Conservation (phyloP, 2,329 filamentous ascomycete genomes). For the Neobulgaria alba region DNA sequence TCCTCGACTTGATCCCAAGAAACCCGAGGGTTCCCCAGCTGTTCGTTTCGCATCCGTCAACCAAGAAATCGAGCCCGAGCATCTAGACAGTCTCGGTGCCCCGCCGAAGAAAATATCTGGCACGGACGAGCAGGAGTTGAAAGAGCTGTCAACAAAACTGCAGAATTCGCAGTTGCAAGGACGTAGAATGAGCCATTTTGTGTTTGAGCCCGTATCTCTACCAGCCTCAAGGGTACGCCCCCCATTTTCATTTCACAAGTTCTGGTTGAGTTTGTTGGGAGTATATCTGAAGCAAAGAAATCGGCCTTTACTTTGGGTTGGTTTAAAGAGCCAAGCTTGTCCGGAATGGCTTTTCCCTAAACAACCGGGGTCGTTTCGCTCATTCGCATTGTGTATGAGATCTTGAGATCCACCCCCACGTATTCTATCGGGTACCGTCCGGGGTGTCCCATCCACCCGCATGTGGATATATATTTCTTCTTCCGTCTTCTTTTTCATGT, state of each 20-base stretch:
- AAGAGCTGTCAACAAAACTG: slow-evolving; percentile 56
- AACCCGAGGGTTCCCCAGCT: slow-evolving; percentile 32
- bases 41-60: slow-evolving; percentile 67
- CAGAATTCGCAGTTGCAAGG: slow-evolving; percentile 73
- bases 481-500: slow-evolving; percentile 7
- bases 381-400: slow-evolving; percentile 11
- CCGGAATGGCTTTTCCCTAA: slow-evolving; percentile 6
- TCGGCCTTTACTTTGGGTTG: too few species aligned
- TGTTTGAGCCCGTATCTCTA: slow-evolving; percentile 84
- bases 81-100: slow-evolving; percentile 19
- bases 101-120: slow-evolving; percentile 14
- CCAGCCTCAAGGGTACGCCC: slow-evolving; percentile 70
- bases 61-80: slow-evolving; percentile 55
- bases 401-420: slow-evolving; percentile 20
- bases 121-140: slow-evolving; percentile 18
- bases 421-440: slow-evolving; percentile 9
- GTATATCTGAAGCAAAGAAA: too few species aligned
- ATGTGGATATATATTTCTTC: slow-evolving; percentile 11
- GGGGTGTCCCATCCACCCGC: slow-evolving; percentile 17
- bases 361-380: slow-evolving; percentile 9
- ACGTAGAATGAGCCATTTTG: slow-evolving; percentile 73
- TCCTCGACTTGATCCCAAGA: slow-evolving; percentile 10
- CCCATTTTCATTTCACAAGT: slow-evolving; percentile 21
- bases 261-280: too few species aligned
- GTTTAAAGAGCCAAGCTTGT: slow-evolving; percentile 6